These are phyloP conservation scores for Capsaspora owczarzaki DNA, from an alignment of 78 protist genomes.

Conservation along the genomic window DNA sequence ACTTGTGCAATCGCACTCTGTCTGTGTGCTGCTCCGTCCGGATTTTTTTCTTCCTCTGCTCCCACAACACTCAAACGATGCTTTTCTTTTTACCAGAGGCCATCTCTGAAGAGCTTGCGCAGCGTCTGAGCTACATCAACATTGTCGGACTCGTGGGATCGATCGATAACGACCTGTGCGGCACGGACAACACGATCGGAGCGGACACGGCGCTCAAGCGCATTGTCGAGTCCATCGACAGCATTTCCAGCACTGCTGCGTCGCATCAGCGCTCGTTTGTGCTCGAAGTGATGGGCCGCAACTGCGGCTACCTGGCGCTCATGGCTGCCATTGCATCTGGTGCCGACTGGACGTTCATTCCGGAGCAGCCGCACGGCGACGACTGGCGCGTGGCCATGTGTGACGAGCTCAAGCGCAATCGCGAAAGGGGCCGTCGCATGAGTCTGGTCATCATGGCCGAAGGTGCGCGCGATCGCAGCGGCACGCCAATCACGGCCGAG, in stretches of 20 bases:
- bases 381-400: slow-evolving; percentile 55
- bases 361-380: slow-evolving; percentile 50
- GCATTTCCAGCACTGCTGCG: slow-evolving; percentile 22
- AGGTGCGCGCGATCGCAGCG: slow-evolving; percentile 54
- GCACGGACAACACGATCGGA: slow-evolving; percentile 42
- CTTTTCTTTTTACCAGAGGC: background rate
- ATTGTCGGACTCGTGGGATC: slow-evolving; percentile 72
- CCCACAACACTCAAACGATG: too few relatives aligned
- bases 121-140: background rate
- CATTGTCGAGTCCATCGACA: slow-evolving; percentile 58
- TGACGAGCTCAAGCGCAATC: background rate
- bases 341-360: slow-evolving; percentile 62
- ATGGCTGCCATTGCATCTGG: slow-evolving; percentile 58
- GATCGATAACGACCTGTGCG: slow-evolving; percentile 69
- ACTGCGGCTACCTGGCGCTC: slow-evolving; percentile 56
- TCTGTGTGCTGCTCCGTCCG: too few relatives aligned
- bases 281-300: slow-evolving; percentile 60
- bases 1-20: too few relatives aligned
- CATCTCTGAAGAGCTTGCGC: background rate
- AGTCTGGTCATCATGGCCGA: slow-evolving; percentile 55
- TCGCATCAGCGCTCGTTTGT: slow-evolving; percentile 60
- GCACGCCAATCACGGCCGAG: slow-evolving; percentile 33
- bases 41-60: too few relatives aligned
- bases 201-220: slow-evolving; percentile 56
- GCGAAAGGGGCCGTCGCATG: too few relatives aligned